phyloP scores from a whole-genome alignment of 805 yeast species.

The Zygosaccharomyces gambellarensis region DNA sequence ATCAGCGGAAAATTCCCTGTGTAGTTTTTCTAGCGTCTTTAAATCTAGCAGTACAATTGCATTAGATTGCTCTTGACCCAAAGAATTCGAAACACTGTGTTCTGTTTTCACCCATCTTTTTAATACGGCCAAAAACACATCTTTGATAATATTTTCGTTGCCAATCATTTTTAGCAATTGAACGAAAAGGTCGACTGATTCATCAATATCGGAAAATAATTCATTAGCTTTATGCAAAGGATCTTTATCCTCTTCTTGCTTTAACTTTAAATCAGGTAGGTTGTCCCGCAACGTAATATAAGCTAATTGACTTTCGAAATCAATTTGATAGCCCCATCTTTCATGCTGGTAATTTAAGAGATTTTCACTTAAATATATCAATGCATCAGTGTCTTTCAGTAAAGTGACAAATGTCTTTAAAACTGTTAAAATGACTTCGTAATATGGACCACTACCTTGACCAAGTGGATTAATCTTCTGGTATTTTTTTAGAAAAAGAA shows the following conservation, averaged over 20 bases:
- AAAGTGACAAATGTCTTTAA: conserved; percentile 33
- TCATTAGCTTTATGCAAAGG: conserved; percentile 12
- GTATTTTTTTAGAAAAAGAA: conserved; percentile 33
- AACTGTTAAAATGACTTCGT: conserved; percentile 31
- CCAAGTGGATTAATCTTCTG: conserved; percentile 20
- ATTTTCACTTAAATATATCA: conserved; percentile 30
- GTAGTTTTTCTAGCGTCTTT: conserved; percentile 58
- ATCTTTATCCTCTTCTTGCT: not conserved
- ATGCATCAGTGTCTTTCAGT: conserved; percentile 24
- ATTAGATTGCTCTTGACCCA: conserved; percentile 40
- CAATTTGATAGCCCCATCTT: conserved; percentile 35
- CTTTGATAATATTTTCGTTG: conserved; percentile 41
- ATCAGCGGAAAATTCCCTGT: conserved; percentile 52
- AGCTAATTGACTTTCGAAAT: conserved; percentile 37
- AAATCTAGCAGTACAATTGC: conserved; percentile 53
- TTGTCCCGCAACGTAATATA: conserved; percentile 22
- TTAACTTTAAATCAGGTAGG: not conserved
- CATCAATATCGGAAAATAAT: conserved; percentile 42
- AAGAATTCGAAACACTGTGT: not conserved
- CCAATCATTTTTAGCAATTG: conserved; percentile 47
- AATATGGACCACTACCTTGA: conserved; percentile 22
- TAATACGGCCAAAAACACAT: conserved; percentile 47
- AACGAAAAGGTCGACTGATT: conserved; percentile 39
- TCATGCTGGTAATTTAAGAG: conserved; percentile 34
- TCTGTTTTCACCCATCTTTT: conserved; percentile 51